Conservation (phyloP, 2,329 filamentous ascomycete genomes). For the Cladophialophora immunda region DNA sequence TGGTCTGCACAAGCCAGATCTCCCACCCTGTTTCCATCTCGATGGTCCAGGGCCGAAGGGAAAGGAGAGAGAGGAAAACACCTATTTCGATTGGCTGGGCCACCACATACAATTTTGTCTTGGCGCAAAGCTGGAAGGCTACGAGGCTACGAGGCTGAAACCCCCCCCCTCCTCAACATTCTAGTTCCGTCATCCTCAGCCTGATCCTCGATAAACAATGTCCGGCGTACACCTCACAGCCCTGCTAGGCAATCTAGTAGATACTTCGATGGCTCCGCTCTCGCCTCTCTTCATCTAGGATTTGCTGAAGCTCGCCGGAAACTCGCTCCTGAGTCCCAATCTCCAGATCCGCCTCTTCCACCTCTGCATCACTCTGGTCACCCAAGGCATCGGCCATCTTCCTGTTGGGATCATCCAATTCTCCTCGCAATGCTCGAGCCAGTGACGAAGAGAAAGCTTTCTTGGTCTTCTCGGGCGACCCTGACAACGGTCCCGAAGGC, state of each 20-base stretch:
- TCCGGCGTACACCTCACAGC: background rate
- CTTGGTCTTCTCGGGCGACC: constrained; percentile 13
- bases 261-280: constrained; percentile 34
- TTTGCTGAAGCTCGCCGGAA: constrained; percentile 38
- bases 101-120: background rate
- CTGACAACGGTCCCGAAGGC: background rate
- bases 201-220: background rate
- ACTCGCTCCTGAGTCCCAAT: constrained; percentile 38
- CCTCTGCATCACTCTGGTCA: constrained; percentile 41
- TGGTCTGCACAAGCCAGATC: background rate
- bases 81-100: background rate
- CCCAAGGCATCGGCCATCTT: constrained; percentile 41
- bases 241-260: constrained; percentile 20
- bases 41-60: background rate
- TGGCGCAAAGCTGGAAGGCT: background rate
- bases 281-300: constrained; percentile 39
- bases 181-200: constrained; percentile 17
- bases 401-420: constrained; percentile 37
- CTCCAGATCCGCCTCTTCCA: constrained; percentile 40
- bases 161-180: background rate
- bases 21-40: background rate
- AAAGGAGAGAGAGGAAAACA: background rate
- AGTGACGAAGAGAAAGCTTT: constrained; percentile 34
- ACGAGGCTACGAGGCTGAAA: background rate
- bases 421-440: constrained; percentile 36